Base-by-base conservation (phyloP, 164 flowering plant species). In the Nymphaea thermarum region DNA sequence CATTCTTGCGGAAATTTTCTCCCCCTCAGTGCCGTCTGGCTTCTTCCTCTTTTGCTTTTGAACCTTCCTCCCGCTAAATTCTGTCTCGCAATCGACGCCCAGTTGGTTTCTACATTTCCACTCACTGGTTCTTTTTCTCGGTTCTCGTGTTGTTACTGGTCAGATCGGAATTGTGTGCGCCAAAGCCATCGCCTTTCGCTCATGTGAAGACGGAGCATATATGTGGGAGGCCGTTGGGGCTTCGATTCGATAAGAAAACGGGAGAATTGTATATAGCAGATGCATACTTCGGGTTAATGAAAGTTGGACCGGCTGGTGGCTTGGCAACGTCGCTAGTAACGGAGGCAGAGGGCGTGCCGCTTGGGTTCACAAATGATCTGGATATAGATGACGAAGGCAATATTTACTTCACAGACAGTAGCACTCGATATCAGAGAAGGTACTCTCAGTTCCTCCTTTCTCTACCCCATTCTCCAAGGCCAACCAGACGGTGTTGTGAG, bases 301-400 rank as follows among this genome's bases (percentile, higher is more conserved):
- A 86, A 73, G 99, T 94, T 44, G 98, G 99, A 5, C 93, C 90
- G 53, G 89, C 86, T 77, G 99, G 99, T 67, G 99, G 99, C 6
- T 71, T 90, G 77, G 97, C 99, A 51, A 82, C 83, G 62, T 67
- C 81, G 1, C 85, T 94, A 43, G 66, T 76, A 63, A 84, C 82
- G 45, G 91, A 88, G 78, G 99, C 86, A 16, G 94, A 88, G 76
- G 96, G 96, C 3, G 86, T 85, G 45, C 94, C 96, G 36, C 64
- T 94, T 18, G 69, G 85, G 69, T 94, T 94, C 76, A 83, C 96
- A 7, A 91, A 94, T 72, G 99, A 90, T 78, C 75, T 94, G 63
- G 99, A 91, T 77, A 63, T 94, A 59, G 99, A 91, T 76, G 91
- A 85, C 43, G 87, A 87, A 67, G 98, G 96, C 43, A 90, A 88